Evolutionary conservation across 768 basidiomycete genomes (phyloP), one percentile per base, ranked within the genome.

Genomic region (Trametes cinnabarina): DNA sequence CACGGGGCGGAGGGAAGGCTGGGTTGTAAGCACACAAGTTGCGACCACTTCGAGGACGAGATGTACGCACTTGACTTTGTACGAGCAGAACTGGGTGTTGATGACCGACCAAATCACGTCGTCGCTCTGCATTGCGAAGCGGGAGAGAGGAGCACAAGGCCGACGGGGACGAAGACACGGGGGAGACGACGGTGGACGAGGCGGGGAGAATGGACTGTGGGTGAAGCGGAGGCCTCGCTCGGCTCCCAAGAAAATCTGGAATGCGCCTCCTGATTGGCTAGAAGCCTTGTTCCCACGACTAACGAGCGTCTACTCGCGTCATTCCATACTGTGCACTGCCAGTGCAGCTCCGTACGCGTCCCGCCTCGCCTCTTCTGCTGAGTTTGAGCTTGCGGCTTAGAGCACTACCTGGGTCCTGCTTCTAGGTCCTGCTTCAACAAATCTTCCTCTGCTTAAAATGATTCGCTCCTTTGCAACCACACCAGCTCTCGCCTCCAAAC

Each of bases 71-170:
- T 96, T 98, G 80, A 99, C 95, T 90, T 98, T 98, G 75, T 96
- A 99, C 0, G 96, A 97, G 78, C 97, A 99, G 73, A 98, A 98
- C 67, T 94, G 92, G 55, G 84, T 82, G 74, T 92, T 93, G 70
- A 95, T 94, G 28, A 94, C 91, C 19, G 87, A 91, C 96, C 96
- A 99, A 63, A 99, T 98, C 63, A 98, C 90, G 75, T 98, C 96
- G 90, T 99, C 96, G 74, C 87, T 89, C 72, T 92, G 90, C 89
- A 92, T 92, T 57, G 42, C 28, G 17, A 49, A n/a, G n/a, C n/a
- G n/a, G n/a, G n/a, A n/a, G n/a, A 39, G 47, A 58, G n/a, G 5
- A 5, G 32, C 22, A 39, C 9, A 34, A 30, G 22, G 2, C 2
- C 2, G 39, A 37, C n/a, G 14, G n/a, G n/a, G n/a, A n/a, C n/a